Evolutionary conservation across 768 basidiomycete species (phyloP), one percentile per base, ranked within the genome.

Genomic region (Hypholoma sublateritium): DNA sequence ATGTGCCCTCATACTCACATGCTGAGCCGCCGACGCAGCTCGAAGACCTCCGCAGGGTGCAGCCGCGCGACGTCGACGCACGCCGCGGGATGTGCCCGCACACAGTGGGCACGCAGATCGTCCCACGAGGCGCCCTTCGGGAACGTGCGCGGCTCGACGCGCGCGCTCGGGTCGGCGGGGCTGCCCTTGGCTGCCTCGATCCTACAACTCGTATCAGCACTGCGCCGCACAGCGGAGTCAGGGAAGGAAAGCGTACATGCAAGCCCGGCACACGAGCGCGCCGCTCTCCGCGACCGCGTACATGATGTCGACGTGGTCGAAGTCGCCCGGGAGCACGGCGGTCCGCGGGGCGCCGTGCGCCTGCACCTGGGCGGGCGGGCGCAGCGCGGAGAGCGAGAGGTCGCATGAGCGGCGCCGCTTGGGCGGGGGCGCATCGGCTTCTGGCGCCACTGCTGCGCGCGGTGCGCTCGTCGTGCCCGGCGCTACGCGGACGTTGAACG

Each of bases 221-320:
- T 36, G 35, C 35, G 8, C 14, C 8, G 35, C 35, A 14, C 17
- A 13, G 39, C 39, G 5, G 39, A 6, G 13, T 8, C 3, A 41
- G 14, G 13, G 13, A 14, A 1, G 39, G 41, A 14, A n/a, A 48
- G 36, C 74, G 66, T 57, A 75, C 74, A 70, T 55, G 55, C 76
- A 77, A 35, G 72, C 72, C 16, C 75, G 69, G 56, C 76, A 77
- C n/a, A 72, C 67, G 4, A 75, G 62, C 28, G 59, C 58, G 14
- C 65, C 71, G 16, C 66, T 71, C 25, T 71, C 65, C 25, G 48
- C 45, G 6, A 67, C 65, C 24, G 69, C 50, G 53, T 74, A 77
- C 73, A 77, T 75, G 41, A 77, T 61, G 57, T 77, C 75, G 19
- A 76, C 67, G 51, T 73, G 72, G 4, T 65, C 53, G 42, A 73